These are phyloP conservation scores for Neolentinus lepideus DNA, from an alignment of 1,284 basidiomycete genomes.

Conservation along the genomic window DNA sequence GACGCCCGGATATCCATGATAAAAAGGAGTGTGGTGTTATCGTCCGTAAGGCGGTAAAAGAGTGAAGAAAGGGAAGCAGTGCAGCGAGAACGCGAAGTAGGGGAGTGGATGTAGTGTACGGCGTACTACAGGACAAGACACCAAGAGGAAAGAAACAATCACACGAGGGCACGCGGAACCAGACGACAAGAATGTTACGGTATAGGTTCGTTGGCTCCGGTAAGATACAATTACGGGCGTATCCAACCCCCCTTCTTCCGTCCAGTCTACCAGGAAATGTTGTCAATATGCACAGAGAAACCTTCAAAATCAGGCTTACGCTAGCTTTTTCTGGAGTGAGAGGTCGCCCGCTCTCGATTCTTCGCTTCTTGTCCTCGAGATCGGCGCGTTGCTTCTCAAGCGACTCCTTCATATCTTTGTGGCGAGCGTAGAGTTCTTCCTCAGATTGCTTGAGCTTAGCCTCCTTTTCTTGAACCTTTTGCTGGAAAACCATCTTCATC, in stretches of 20 bases:
- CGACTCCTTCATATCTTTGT: constrained; percentile 98
- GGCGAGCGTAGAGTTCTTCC: constrained; percentile 94
- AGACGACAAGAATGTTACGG: constrained; percentile 2
- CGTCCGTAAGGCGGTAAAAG: constrained; percentile 18
- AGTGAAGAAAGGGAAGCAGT: constrained; percentile 15
- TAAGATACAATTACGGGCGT: constrained; percentile 39
- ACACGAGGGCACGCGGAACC: constrained; percentile 21
- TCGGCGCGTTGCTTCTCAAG: constrained; percentile 95
- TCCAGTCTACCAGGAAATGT: constrained; percentile 34
- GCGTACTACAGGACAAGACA: constrained; percentile 24
- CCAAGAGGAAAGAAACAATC: constrained; percentile 19
- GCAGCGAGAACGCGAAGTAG: constrained; percentile 34
- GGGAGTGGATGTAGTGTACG: constrained; percentile 26
- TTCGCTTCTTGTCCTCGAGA: constrained; percentile 97
- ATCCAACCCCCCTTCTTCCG: constrained; percentile 71
- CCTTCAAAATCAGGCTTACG: constrained; percentile 33
- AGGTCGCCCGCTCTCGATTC: constrained; percentile 90
- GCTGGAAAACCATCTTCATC: constrained; percentile 99
- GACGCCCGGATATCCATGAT: constrained; percentile 47
- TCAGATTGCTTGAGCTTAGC: constrained; percentile 96
- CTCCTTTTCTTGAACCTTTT: constrained; percentile 98
- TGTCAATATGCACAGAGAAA: not conserved
- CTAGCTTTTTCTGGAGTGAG: constrained; percentile 89
- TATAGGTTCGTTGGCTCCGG: constrained; percentile 4
- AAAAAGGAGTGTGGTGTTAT: constrained; percentile 49